Base-by-base conservation (phyloP, 208 protist species). In the Leishmania guyanensis region DNA sequence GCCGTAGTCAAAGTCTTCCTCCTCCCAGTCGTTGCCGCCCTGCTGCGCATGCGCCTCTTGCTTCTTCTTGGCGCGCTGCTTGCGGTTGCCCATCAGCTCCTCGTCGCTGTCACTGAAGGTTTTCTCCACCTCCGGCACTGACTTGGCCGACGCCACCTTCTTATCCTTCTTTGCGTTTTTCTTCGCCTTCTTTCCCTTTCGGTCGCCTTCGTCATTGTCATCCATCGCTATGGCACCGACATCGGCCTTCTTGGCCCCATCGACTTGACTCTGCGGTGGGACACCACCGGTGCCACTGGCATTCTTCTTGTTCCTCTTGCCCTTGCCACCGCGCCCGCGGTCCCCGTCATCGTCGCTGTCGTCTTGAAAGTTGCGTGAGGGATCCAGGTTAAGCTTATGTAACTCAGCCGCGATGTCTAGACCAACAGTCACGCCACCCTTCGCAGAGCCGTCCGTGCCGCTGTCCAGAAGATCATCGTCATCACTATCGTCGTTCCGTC, bases 51-150 rank as follows among this genome's bases (percentile, higher is more conserved):
- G 50, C 68, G 74, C 81, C 62, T 88, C 75, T 66, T 89, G 77
- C 79, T 86, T 86, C 53, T 89, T 86, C 81, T 86, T 90, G 48
- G 85, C 79, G 26, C 93, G 89, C 82, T 96, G 90, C 68, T 92
- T 91, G 17, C 91, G 90, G 71, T 97, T 97, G 33, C 82, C 91
- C 50, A 89, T 84, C 0, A 96, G 77, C 75, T 97, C 92, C 66
- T 94, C 92, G 76, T 95, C 94, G 62, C 94, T 95, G 48, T 90
- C 90, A 69, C 73, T 84, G 0, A 87, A 76, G 12, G 69, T 79
- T 26, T 83, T 80, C 53, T 88, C 53, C 64, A 50, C 79, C 39
- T 73, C 82, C 9, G 71, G 56, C 79, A 75, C 64, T 36, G 77
- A 71, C 54, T 82, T 89, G 29, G 74, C 78, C 29, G 77, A 74